Percentiles rank a stretch among this genome's conserved stretches.
Conservation (phyloP, 2,329 filamentous ascomycete species). For the Verticillium albo-atrum region DNA sequence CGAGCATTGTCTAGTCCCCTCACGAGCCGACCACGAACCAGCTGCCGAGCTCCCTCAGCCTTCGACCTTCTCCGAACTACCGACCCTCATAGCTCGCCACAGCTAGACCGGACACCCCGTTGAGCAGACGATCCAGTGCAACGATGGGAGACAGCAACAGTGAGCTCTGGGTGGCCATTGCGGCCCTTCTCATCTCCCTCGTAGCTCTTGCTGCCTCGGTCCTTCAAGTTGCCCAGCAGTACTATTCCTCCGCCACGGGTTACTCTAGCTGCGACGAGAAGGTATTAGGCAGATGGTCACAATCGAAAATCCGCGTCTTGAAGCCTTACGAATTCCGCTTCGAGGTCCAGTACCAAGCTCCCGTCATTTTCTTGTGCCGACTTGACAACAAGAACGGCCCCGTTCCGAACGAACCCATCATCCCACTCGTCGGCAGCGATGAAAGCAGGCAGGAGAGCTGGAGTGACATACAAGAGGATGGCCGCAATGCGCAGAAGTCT, state of each 20-base stretch:
- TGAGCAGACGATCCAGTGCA: neutral
- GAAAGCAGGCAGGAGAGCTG: conserved; percentile 30
- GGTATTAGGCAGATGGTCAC: conserved; percentile 43
- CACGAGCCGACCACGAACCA: neutral
- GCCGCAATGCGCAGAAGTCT: neutral
- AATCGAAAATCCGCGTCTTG: conserved; percentile 33
- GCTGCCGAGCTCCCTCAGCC: too few species aligned
- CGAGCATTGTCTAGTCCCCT: neutral
- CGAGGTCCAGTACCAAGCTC: conserved; percentile 43
- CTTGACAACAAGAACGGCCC: conserved; percentile 36
- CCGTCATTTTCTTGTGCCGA: conserved; percentile 45
- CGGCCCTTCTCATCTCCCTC: conserved; percentile 42
- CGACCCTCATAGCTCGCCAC: neutral
- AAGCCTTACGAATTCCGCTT: conserved; percentile 40
- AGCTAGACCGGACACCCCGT: neutral
- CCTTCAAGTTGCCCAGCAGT: conserved; percentile 46
- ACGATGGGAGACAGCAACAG: conserved; percentile 3
- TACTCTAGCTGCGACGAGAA: conserved; percentile 42
- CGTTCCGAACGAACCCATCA: conserved; percentile 21
- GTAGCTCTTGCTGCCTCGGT: conserved; percentile 40
- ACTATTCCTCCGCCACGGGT: conserved; percentile 43
- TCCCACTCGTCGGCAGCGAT: conserved; percentile 31
- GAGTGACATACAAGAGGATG: conserved; percentile 24
- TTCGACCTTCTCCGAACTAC: neutral
- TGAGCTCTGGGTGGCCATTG: conserved; percentile 34